phyloP scores from a whole-genome alignment of 805 yeast species.

The Dipodascus albidus region DNA sequence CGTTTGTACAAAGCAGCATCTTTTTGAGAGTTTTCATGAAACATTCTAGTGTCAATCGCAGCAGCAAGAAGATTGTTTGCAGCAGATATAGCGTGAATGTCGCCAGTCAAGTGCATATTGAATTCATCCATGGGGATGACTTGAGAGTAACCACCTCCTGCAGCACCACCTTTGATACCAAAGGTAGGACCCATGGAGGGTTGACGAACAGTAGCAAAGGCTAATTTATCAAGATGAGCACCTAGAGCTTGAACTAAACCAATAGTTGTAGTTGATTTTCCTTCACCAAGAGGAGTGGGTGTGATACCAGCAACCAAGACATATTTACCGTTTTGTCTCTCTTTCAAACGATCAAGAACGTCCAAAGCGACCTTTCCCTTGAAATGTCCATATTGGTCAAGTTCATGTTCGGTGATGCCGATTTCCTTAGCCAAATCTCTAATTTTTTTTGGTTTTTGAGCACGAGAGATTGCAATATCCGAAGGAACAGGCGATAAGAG shows the following conservation, averaged over 20 bases:
- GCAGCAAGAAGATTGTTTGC: constrained; percentile 93
- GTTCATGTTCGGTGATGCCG: constrained; percentile 67
- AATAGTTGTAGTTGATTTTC: constrained; percentile 91
- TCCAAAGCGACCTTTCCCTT: constrained; percentile 80
- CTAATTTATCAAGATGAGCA: constrained; percentile 71
- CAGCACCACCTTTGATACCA: constrained; percentile 99
- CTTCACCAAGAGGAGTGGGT: constrained; percentile 97
- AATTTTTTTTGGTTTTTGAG: constrained; percentile 79
- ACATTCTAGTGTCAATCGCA: constrained; percentile 93
- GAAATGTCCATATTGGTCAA: constrained; percentile 79
- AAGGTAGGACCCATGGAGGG: constrained; percentile 99
- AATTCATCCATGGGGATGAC: constrained; percentile 99
- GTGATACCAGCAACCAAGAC: constrained; percentile 94
- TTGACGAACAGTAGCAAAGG: constrained; percentile 93
- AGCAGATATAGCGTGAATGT: constrained; percentile 89
- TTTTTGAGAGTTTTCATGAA: constrained; percentile 84
- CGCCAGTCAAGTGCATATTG: constrained; percentile 96
- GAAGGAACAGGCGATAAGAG: constrained; percentile 68
- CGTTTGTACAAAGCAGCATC: constrained; percentile 73
- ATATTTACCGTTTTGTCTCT: constrained; percentile 66
- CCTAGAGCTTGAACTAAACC: constrained; percentile 96
- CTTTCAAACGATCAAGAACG: constrained; percentile 54
- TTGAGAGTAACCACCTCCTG: constrained; percentile 97
- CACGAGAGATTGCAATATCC: constrained; percentile 81
- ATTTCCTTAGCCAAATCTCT: constrained; percentile 64